Conservation (phyloP, 1,284 basidiomycete species). For the Taiwanofungus camphoratus region DNA sequence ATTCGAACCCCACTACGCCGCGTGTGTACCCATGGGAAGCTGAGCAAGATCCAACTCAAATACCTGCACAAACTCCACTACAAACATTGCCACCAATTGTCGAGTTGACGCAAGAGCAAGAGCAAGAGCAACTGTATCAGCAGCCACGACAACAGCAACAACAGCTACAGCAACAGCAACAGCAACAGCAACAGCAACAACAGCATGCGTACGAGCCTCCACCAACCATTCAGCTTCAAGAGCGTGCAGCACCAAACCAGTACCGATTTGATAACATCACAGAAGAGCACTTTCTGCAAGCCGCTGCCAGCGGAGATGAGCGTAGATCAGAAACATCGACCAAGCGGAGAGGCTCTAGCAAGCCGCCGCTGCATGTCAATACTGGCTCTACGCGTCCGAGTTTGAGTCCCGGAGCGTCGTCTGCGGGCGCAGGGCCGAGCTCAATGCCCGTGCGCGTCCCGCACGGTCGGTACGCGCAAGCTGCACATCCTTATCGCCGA, state of each 20-base stretch:
- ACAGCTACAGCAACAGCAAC: conserved; percentile 12
- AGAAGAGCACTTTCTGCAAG: conserved; percentile 22
- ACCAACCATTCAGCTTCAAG: conserved; percentile 20
- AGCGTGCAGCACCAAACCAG: conserved; percentile 10
- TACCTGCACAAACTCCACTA: conserved; percentile 1
- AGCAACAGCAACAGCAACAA: conserved; percentile 7
- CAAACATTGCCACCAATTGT: background rate
- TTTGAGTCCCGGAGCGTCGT: conserved; percentile 17
- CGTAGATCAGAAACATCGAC: conserved; percentile 9
- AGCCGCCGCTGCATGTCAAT: conserved; percentile 19
- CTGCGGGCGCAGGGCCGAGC: conserved; percentile 19
- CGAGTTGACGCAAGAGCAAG: conserved; percentile 1
- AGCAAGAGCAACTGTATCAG: background rate
- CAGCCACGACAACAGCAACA: conserved; percentile 11
- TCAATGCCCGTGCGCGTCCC: conserved; percentile 18
- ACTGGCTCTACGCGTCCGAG: conserved; percentile 13
- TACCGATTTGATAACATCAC: conserved; percentile 28
- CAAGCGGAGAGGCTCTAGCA: conserved; percentile 16
- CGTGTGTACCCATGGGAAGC: conserved; percentile 21
- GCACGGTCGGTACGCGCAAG: conserved; percentile 17
- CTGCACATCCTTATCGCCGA: conserved; percentile 26
- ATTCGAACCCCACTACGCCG: conserved; percentile 20
- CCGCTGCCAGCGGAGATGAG: conserved; percentile 9
- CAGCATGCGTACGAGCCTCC: background rate
- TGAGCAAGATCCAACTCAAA: conserved; percentile 15